Evolutionary conservation across 2,329 filamentous ascomycete species (phyloP), one percentile per base, ranked within the genome.

Genomic region (Fusarium succisae): DNA sequence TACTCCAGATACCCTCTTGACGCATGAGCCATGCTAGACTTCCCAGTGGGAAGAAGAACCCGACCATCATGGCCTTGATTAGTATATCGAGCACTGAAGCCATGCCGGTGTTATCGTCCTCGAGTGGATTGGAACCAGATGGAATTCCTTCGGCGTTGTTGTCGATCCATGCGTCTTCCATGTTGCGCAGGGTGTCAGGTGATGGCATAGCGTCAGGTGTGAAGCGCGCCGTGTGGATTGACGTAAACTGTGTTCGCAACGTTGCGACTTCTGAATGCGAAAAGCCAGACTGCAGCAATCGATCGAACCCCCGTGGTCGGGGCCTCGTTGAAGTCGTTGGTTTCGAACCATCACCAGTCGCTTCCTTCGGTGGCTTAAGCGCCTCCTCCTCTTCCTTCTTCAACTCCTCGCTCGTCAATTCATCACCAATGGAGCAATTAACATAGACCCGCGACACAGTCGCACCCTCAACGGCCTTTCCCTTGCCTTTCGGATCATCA

Each of bases 151-250:
- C 81, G 28, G 81, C 84, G 41, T 90, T 91, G 63, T 90, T 89
- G 77, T 98, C 96, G 71, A 98, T 92, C 96, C 96, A 98, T 17
- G 91, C 87, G 79, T 98, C 96, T 82, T 98, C 96, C 80, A 98
- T 88, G 28, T 89, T 86, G 20, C 94, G 91, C 77, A 98, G 86
- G 35, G 92, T 89, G 70, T 92, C 88, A 1, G 94, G 93, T 17
- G 90, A 91, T 3, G 96, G 96, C 92, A 98, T 94, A 1, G 93
- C 93, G 80, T 98, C 95, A 1, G 94, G 94, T 2, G 95, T 97
- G 80, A 94, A 94, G 32, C 93, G 92, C 73, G 92, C 90, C 37
- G 92, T 90, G 79, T 97, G 93, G 72, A 98, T 93, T 50, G 93
- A 92, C 48, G 94, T 89, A 83, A 98, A 99, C 82, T 98, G 96